Conservation (phyloP, 2,329 filamentous ascomycete genomes). For the Nectriaceae sp. region DNA sequence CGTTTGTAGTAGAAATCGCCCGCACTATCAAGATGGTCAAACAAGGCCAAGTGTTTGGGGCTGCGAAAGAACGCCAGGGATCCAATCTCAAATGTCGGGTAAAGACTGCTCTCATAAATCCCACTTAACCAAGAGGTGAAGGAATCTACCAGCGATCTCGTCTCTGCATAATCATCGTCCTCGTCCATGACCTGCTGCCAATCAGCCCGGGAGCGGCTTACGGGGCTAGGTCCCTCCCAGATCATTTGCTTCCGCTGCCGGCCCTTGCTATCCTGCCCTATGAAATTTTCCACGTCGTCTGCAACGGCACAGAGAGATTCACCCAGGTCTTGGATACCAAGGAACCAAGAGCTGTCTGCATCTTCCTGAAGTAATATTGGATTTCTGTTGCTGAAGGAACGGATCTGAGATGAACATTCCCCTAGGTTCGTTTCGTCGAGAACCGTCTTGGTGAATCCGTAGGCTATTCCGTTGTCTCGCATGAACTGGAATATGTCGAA, state of each 20-base stretch:
- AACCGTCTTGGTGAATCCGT: conserved; percentile 62
- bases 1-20: conserved; percentile 52
- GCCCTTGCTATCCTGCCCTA: conserved; percentile 11
- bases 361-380: conserved; percentile 47
- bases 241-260: conserved; percentile 16
- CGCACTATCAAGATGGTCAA: conserved; percentile 49
- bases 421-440: conserved; percentile 45
- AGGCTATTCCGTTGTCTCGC: conserved; percentile 80
- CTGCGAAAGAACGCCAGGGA: conserved; percentile 52
- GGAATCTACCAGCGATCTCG: conserved; percentile 28
- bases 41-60: conserved; percentile 47
- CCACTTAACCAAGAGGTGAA: conserved; percentile 36
- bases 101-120: conserved; percentile 52
- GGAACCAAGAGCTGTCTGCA: conserved; percentile 51
- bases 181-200: conserved; percentile 16
- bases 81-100: conserved; percentile 57
- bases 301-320: conserved; percentile 1
- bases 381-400: conserved; percentile 47
- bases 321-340: conserved; percentile 23
- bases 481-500: conserved; percentile 89
- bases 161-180: conserved; percentile 10
- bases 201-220: conserved; percentile 14
- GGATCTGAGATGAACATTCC: conserved; percentile 47
- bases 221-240: conserved; percentile 23
- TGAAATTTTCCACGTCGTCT: conserved; percentile 6